Conservation (phyloP, 2,329 filamentous ascomycete species). For the Sporothrix luriei region DNA sequence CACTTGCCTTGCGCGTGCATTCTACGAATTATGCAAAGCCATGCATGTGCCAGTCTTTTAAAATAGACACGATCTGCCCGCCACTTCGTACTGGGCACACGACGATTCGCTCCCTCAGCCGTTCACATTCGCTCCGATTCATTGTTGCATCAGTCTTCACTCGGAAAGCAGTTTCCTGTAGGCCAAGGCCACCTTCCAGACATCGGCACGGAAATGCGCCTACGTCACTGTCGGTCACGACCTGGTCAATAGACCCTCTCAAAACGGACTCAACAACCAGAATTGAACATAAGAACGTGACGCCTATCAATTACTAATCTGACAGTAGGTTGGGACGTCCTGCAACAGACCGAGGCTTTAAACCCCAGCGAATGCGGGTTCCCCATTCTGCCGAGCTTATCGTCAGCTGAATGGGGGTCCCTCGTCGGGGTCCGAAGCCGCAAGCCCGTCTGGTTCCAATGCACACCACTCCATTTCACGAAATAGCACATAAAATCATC, state of each 20-base stretch:
- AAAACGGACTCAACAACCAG: not conserved
- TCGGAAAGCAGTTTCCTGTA: not conserved
- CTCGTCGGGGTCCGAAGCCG: slow-evolving; percentile 8
- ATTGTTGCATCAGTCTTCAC: slow-evolving; percentile 2
- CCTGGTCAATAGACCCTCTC: not conserved
- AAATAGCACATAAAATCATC: too few relatives aligned
- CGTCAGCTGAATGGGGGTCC: not conserved
- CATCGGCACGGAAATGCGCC: slow-evolving; percentile 14
- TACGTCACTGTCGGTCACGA: not conserved
- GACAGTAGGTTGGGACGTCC: not conserved
- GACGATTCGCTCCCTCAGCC: not conserved
- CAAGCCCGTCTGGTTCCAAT: not conserved
- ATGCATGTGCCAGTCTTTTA: slow-evolving; percentile 7
- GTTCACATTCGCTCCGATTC: not conserved
- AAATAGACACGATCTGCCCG: slow-evolving; percentile 7
- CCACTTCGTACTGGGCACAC: not conserved
- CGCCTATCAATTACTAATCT: not conserved
- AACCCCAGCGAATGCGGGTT: not conserved
- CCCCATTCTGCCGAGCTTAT: not conserved
- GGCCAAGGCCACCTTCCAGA: not conserved
- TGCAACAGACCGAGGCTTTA: slow-evolving; percentile 3
- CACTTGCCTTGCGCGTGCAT: slow-evolving; percentile 1
- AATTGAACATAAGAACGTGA: not conserved
- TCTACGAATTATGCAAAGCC: not conserved
- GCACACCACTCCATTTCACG: not conserved